Evolutionary conservation across 257 asterid species (phyloP).

Genomic region (Nicotiana knightiana): DNA sequence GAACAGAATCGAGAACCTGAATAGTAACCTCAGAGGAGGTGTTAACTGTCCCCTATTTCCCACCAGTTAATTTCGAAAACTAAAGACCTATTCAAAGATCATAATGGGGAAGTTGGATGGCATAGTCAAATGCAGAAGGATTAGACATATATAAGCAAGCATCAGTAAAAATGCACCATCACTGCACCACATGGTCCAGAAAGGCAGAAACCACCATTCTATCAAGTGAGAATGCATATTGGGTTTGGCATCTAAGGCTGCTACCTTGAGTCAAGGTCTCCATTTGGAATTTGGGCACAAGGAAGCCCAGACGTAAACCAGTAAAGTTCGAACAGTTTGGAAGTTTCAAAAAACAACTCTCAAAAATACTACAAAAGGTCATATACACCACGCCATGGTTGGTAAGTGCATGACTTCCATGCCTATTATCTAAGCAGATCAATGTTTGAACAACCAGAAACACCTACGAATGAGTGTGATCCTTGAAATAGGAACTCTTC

Average conservation of each 20-base stretch:
- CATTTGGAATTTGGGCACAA: not conserved
- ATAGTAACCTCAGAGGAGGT: not conserved
- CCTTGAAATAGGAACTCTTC: not conserved
- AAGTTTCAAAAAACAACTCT: not conserved
- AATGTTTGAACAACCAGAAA: not conserved
- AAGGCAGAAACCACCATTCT: not conserved
- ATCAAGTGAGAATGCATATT: not conserved
- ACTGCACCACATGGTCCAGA: not conserved
- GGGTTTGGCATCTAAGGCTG: conserved; percentile 1
- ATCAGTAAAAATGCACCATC: not conserved
- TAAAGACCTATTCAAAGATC: not conserved
- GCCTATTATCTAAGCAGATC: not conserved
- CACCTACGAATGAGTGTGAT: not conserved
- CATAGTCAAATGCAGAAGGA: not conserved
- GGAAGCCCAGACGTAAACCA: not conserved
- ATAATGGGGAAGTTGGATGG: not conserved
- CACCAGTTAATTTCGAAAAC: not conserved
- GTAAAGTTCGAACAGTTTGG: not conserved
- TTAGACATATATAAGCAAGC: not conserved
- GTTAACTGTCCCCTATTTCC: not conserved
- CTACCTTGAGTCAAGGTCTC: not conserved
- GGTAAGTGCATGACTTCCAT: not conserved
- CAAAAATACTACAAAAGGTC: not conserved
- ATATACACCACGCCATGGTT: not conserved
- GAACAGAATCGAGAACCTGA: not conserved